Evolutionary conservation across 2,329 filamentous ascomycete genomes (phyloP).

Genomic region (Stagonosporopsis chrysanthemi): DNA sequence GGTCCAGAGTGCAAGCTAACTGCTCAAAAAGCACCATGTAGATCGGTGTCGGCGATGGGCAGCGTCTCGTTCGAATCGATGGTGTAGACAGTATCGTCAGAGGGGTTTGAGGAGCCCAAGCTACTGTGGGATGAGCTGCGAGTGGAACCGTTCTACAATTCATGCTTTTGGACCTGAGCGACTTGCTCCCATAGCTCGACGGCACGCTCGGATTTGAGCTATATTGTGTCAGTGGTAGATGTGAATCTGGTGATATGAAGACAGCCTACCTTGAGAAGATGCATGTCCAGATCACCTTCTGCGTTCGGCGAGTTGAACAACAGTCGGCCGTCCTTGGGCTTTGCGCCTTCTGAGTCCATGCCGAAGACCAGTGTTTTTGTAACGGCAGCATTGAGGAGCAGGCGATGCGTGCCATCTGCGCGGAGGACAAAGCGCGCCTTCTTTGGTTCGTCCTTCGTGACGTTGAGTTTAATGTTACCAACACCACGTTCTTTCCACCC

Average conservation of each 20-base stretch:
- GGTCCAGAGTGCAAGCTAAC: background rate
- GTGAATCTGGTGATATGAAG: background rate
- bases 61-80: background rate
- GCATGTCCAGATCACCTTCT: constrained; percentile 60
- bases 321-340: constrained; percentile 74
- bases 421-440: constrained; percentile 83
- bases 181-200: constrained; percentile 37
- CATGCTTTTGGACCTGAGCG: constrained; percentile 29
- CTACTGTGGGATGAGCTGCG: background rate
- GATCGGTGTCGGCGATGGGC: background rate
- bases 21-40: background rate
- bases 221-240: constrained; percentile 14
- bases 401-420: constrained; percentile 84
- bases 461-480: constrained; percentile 84
- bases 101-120: background rate
- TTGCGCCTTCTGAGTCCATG: constrained; percentile 67
- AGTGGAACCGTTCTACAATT: constrained; percentile 28
- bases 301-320: constrained; percentile 66
- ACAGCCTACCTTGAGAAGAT: constrained; percentile 64
- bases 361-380: constrained; percentile 81
- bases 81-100: background rate
- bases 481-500: constrained; percentile 91
- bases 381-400: constrained; percentile 85
- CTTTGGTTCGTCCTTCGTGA: constrained; percentile 46
- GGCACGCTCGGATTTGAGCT: constrained; percentile 35